Conservation (phyloP, 352 stramenopile species). For the Globisporangium canariense region DNA sequence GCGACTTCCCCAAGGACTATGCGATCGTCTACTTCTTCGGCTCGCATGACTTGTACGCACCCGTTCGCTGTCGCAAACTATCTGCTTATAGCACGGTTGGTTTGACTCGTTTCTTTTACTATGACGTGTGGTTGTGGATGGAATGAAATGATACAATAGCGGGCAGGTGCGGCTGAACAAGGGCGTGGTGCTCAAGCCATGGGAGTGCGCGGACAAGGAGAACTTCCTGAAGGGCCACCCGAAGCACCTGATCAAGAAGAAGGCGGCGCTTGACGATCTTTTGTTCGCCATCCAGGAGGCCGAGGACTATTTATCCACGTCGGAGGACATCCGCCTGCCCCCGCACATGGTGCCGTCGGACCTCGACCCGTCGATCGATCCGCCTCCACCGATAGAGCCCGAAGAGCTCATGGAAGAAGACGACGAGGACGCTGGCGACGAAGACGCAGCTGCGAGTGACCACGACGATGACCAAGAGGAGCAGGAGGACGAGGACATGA, state of each 20-base stretch:
- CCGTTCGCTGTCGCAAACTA: not conserved
- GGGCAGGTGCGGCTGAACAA: conserved; percentile 63
- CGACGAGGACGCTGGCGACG: conserved; percentile 25
- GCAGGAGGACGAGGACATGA: conserved; percentile 16
- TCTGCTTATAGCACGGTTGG: not conserved
- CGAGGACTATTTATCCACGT: conserved; percentile 71
- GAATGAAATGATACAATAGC: conserved; percentile 19
- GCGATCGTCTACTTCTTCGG: conserved; percentile 85
- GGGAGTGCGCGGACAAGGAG: conserved; percentile 73
- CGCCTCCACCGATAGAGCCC: conserved; percentile 39
- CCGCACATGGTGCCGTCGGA: conserved; percentile 82
- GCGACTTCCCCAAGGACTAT: conserved; percentile 68
- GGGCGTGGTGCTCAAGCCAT: conserved; percentile 55
- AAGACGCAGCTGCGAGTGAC: conserved; percentile 22
- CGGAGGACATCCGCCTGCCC: conserved; percentile 70
- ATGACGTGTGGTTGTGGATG: conserved; percentile 12
- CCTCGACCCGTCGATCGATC: conserved; percentile 67
- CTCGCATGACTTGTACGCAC: conserved; percentile 75
- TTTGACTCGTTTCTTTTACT: not conserved
- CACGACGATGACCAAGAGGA: conserved; percentile 16
- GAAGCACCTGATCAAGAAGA: conserved; percentile 71
- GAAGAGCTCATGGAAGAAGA: conserved; percentile 26
- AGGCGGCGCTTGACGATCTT: conserved; percentile 42
- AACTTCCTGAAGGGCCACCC: conserved; percentile 65
- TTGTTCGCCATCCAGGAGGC: conserved; percentile 54